These are phyloP conservation scores for Wickerhamomyces sp. DNA, from an alignment of 1,139 yeast genomes.

Conservation along the genomic window DNA sequence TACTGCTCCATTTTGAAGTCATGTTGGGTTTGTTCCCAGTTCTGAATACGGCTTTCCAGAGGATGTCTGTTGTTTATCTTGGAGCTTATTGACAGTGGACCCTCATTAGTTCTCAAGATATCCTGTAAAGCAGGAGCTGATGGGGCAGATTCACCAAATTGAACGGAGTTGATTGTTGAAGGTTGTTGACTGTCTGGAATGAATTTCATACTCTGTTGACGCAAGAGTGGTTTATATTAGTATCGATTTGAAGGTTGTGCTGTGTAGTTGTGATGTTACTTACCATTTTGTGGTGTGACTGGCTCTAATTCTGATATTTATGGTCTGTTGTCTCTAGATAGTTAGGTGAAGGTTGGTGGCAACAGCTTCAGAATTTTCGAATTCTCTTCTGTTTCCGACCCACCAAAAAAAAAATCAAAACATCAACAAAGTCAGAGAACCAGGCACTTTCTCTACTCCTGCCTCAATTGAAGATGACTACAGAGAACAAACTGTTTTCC, in stretches of 20 bases:
- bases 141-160: conserved; percentile 48
- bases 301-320: background rate
- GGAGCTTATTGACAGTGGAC: conserved; percentile 59
- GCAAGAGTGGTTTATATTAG: background rate
- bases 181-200: conserved; percentile 42
- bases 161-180: conserved; percentile 40
- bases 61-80: conserved; percentile 85
- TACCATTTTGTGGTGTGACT: background rate
- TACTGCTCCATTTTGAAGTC: conserved; percentile 70
- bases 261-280: background rate
- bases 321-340: background rate
- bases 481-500: conserved; percentile 1
- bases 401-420: background rate
- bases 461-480: background rate
- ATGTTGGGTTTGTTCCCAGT: conserved; percentile 79
- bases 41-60: conserved; percentile 62
- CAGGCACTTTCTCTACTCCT: background rate
- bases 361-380: background rate
- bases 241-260: background rate
- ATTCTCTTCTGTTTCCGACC: background rate
- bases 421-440: background rate
- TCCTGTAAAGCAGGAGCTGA: conserved; percentile 62
- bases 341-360: background rate
- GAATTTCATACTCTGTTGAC: conserved; percentile 32
- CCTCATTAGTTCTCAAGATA: conserved; percentile 50